phyloP scores from a whole-genome alignment of 371 early-diverging fungal species.

The Sporodiniella umbellata region DNA sequence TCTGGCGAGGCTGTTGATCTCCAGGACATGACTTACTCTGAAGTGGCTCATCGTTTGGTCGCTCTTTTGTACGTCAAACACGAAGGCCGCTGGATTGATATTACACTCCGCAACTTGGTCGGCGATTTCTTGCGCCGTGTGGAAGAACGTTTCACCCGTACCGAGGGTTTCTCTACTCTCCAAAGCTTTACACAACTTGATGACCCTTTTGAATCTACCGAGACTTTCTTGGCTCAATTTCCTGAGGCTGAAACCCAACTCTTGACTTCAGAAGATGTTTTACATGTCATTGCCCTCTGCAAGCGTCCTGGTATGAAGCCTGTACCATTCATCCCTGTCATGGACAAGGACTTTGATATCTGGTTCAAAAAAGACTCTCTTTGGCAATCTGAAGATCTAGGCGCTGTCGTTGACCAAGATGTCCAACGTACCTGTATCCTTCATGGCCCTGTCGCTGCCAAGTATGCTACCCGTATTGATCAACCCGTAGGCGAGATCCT shows the following conservation, averaged over 20 bases:
- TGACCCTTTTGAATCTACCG: slow-evolving; percentile 64
- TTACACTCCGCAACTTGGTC: slow-evolving; percentile 75
- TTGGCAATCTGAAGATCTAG: slow-evolving; percentile 94
- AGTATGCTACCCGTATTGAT: slow-evolving; percentile 73
- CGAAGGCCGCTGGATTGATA: slow-evolving; percentile 87
- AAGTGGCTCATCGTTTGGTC: slow-evolving; percentile 82
- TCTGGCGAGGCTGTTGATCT: slow-evolving; percentile 75
- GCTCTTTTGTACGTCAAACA: slow-evolving; percentile 81
- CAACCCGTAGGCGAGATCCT: slow-evolving; percentile 91
- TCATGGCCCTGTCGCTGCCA: slow-evolving; percentile 92
- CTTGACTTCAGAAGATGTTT: slow-evolving; percentile 89
- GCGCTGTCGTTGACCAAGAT: slow-evolving; percentile 90
- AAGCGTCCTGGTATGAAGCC: slow-evolving; percentile 86
- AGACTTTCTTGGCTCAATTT: slow-evolving; percentile 78
- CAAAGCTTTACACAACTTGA: slow-evolving; percentile 73
- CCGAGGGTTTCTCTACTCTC: slow-evolving; percentile 55
- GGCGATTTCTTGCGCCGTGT: slow-evolving; percentile 88
- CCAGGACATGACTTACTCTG: slow-evolving; percentile 92
- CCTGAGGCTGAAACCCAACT: slow-evolving; percentile 74
- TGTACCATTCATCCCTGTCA: slow-evolving; percentile 87
- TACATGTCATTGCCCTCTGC: slow-evolving; percentile 85
- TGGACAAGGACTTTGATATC: slow-evolving; percentile 90
- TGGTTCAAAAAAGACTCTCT: slow-evolving; percentile 97
- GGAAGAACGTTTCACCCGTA: slow-evolving; percentile 86
- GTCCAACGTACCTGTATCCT: slow-evolving; percentile 91